Percentiles rank a stretch among this genome's conserved stretches.
Evolutionary conservation across 78 protist species (phyloP).

Genomic region (Guillardia theta): DNA sequence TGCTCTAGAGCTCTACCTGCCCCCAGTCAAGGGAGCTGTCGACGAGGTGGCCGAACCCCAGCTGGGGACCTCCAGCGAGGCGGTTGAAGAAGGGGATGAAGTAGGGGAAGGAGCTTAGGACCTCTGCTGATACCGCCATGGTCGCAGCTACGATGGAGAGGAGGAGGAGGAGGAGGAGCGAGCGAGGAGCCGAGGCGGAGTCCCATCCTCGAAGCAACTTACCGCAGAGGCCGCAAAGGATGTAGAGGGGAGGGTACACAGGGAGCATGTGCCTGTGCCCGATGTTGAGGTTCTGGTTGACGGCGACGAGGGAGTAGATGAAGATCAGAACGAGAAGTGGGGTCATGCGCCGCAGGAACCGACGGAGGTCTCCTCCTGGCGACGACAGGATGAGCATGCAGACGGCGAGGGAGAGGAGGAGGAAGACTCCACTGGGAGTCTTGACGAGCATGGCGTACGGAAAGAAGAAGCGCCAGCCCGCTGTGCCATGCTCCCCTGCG

Average conservation of each 20-base stretch:
- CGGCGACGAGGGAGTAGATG: neutral
- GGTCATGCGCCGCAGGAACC: neutral
- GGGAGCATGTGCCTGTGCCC: constrained; percentile 23
- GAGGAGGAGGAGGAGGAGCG: neutral
- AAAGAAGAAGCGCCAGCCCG: constrained; percentile 15
- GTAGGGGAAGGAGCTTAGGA: neutral
- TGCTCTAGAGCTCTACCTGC: neutral
- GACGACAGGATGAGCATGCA: neutral
- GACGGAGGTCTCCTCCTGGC: neutral
- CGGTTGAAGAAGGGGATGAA: neutral
- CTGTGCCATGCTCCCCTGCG: constrained; percentile 20
- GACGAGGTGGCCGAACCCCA: neutral
- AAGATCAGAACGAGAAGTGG: neutral
- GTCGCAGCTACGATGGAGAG: neutral
- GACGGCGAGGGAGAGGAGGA: neutral
- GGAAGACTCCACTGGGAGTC: neutral
- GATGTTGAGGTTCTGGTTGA: constrained; percentile 43
- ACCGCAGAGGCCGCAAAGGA: neutral
- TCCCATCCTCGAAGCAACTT: neutral
- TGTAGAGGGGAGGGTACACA: neutral
- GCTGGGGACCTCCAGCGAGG: neutral
- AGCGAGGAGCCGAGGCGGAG: neutral
- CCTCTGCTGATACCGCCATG: neutral
- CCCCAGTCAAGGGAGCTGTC: constrained; percentile 39
- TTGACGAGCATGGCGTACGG: neutral